Base-by-base conservation (phyloP, 352 stramenopile species). In the Poterioochromonas sp. region DNA sequence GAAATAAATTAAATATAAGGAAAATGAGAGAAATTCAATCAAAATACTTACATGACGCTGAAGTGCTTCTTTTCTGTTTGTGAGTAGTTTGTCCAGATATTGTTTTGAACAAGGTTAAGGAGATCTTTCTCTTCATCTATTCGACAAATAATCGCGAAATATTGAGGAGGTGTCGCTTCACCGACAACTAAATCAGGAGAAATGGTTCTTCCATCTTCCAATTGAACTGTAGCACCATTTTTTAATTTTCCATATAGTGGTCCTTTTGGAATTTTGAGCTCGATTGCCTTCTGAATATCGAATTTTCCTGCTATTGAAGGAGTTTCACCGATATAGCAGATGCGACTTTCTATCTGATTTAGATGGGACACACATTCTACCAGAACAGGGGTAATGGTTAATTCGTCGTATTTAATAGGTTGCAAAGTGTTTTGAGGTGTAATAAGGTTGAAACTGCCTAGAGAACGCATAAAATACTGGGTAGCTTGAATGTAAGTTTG, bases 241-340 rank as follows among this genome's bases (percentile, higher is more conserved):
- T 97, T 97, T 20, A 97, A 82, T 83, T 89, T 77, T 29, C 85
- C 85, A 83, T 94, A 97, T 44, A 93, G 81, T 8, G 91, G 93
- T 73, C 93, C 93, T 53, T 86, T 87, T 11, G 85, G 86, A n/a
- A 97, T 81, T 0, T 91, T 90, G 41, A 92, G 82, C 29, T 82
- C 82, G n/a, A 82, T 86, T 0, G 95, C 86, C 29, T 87, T 85
- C n/a, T 92, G 86, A 0, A 90, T 81, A 12, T 92, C 82, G 47
- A 97, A 90, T 76, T 92, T 94, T 2, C 92, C 92, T 53, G 88
- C 65, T 78, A 88, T 82, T 32, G 79, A 80, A 49, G 84, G 83
- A 41, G 84, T 87, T 11, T 80, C 85, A 70, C 87, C 87, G 1
- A 87, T 69, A 77, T 84, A 88, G 0, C 83, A 87, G 41, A 84